Percentiles rank a stretch among this genome's conserved stretches.
Conservation (phyloP, 371 early-diverging fungal species). For the Circinella minor region DNA sequence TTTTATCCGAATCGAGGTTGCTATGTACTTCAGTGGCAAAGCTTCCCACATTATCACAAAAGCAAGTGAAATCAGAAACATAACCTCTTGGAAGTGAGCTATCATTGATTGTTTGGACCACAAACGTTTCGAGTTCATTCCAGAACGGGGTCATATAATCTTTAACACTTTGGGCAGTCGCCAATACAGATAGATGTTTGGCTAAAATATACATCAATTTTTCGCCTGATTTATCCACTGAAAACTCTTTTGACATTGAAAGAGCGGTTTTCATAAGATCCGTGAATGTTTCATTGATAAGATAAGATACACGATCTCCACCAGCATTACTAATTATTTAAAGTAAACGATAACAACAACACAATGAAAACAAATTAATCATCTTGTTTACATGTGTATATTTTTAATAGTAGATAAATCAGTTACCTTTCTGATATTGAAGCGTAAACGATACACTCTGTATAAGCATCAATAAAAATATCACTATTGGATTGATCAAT, state of each 20-base stretch:
- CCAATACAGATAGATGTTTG: conserved; percentile 31
- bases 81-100: conserved; percentile 17
- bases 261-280: conserved; percentile 24
- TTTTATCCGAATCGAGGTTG: conserved; percentile 6
- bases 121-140: conserved; percentile 27
- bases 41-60: conserved; percentile 30
- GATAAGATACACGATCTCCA: not conserved
- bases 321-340: not conserved
- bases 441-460: conserved; percentile 64
- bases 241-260: conserved; percentile 20
- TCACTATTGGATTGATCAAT: conserved; percentile 59
- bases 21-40: conserved; percentile 27
- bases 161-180: conserved; percentile 26
- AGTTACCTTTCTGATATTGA: conserved; percentile 51
- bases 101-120: conserved; percentile 37
- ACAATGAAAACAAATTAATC: not conserved
- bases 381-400: not conserved
- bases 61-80: conserved; percentile 25
- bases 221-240: conserved; percentile 29
- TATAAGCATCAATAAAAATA: conserved; percentile 65
- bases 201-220: conserved; percentile 30
- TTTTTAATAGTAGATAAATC: too few species aligned
- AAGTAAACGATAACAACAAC: too few species aligned
- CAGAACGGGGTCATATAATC: conserved; percentile 17
- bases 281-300: conserved; percentile 20